Percentiles rank a stretch among this genome's conserved stretches.
phyloP scores from a whole-genome alignment of 2,329 filamentous ascomycete genomes.

The Nemania diffusa region DNA sequence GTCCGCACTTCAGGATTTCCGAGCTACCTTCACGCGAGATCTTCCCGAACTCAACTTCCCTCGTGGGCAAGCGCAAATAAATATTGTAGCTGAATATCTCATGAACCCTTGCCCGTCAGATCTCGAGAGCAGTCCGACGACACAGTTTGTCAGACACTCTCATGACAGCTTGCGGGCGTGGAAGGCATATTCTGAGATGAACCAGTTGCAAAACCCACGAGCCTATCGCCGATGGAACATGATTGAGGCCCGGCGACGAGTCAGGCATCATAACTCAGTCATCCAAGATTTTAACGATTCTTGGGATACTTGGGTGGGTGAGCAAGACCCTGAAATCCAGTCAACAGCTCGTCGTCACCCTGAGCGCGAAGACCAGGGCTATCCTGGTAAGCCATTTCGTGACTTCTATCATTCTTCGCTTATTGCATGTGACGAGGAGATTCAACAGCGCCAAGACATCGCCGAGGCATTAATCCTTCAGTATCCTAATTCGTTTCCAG shows the following conservation, averaged over 20 bases:
- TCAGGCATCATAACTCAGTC: background rate
- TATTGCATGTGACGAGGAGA: background rate
- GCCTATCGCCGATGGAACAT: conserved; percentile 1
- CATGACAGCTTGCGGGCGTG: background rate
- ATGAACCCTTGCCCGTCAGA: background rate
- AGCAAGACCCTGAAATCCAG: background rate
- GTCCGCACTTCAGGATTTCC: background rate
- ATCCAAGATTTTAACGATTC: background rate
- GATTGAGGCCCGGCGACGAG: conserved; percentile 3
- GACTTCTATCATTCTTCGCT: background rate
- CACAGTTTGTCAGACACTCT: background rate
- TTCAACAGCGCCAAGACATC: conserved; percentile 1
- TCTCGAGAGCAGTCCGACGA: background rate
- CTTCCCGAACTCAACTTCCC: background rate
- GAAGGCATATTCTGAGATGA: background rate
- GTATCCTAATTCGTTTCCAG: background rate
- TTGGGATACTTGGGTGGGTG: background rate
- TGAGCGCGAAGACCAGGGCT: background rate
- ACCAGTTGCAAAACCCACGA: too few species aligned
- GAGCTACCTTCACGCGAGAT: background rate
- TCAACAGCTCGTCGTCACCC: background rate
- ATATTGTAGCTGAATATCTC: background rate
- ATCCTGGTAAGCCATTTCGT: background rate
- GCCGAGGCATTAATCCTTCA: conserved; percentile 10
- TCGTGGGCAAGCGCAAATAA: background rate